Evolutionary conservation across 2,329 filamentous ascomycete genomes (phyloP).

Genomic region (Nectriaceae sp.): DNA sequence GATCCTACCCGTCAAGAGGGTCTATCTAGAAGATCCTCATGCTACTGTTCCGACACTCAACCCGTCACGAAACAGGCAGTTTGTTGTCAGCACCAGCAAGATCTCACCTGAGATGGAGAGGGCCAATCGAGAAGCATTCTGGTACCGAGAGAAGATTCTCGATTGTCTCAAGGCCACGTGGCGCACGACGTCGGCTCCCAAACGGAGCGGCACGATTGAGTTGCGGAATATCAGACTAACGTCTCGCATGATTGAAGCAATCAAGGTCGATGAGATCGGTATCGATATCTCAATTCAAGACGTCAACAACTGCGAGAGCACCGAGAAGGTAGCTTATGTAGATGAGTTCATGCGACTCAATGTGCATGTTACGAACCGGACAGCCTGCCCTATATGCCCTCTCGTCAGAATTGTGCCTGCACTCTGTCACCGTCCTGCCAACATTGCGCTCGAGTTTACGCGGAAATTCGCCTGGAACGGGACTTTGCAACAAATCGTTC

Average conservation of each 20-base stretch:
- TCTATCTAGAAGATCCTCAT: conserved; percentile 76
- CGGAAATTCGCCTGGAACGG: conserved; percentile 86
- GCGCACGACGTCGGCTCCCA: conserved; percentile 56
- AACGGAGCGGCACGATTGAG: conserved; percentile 69
- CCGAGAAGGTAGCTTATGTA: conserved; percentile 33
- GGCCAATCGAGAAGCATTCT: conserved; percentile 79
- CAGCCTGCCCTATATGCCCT: conserved; percentile 65
- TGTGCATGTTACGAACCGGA: conserved; percentile 76
- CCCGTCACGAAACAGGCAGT: conserved; percentile 83
- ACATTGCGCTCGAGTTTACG: conserved; percentile 76
- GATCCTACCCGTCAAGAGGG: conserved; percentile 72
- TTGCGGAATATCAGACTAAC: conserved; percentile 74
- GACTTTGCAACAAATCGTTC: conserved; percentile 73
- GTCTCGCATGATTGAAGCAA: conserved; percentile 77
- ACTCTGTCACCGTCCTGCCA: conserved; percentile 70
- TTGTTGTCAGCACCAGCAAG: conserved; percentile 81
- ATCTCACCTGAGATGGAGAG: conserved; percentile 79
- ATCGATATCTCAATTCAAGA: conserved; percentile 61
- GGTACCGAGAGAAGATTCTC: conserved; percentile 84
- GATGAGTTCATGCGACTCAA: conserved; percentile 67
- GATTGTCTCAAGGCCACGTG: conserved; percentile 71
- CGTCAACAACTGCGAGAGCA: conserved; percentile 20
- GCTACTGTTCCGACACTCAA: conserved; percentile 79
- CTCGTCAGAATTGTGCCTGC: conserved; percentile 77
- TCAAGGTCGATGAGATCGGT: conserved; percentile 78